Conservation (phyloP, 2,329 filamentous ascomycete species). For the Herpotrichia juniperi region DNA sequence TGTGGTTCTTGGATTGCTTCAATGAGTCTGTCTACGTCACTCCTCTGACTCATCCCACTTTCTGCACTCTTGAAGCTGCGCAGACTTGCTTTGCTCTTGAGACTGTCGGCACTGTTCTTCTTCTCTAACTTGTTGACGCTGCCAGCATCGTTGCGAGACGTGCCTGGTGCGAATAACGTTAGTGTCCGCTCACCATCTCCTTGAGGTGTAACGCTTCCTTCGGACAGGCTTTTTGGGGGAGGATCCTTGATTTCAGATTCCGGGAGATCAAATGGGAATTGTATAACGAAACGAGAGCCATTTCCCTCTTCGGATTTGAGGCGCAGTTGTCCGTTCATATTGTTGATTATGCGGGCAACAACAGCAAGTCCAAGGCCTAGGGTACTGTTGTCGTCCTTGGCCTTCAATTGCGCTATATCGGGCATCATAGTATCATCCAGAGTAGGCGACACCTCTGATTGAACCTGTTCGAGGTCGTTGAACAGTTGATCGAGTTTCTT, state of each 20-base stretch:
- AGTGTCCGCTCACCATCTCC: conserved; percentile 58
- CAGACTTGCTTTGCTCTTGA: conserved; percentile 57
- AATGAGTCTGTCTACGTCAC: conserved; percentile 73
- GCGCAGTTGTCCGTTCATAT: conserved; percentile 86
- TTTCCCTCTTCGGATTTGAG: conserved; percentile 83
- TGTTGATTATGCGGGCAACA: conserved; percentile 84
- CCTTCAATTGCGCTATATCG: conserved; percentile 36
- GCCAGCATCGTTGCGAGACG: conserved; percentile 30
- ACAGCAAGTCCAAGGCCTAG: conserved; percentile 85
- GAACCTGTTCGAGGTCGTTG: conserved; percentile 69
- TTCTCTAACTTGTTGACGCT: conserved; percentile 16
- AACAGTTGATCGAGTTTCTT: conserved; percentile 66
- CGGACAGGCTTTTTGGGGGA: conserved; percentile 13
- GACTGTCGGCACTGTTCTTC: conserved; percentile 49
- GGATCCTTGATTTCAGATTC: conserved; percentile 32
- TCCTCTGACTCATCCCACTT: conserved; percentile 54
- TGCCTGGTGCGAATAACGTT: conserved; percentile 59
- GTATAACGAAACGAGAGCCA: conserved; percentile 81
- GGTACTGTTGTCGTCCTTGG: conserved; percentile 52
- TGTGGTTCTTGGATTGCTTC: conserved; percentile 71
- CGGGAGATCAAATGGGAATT: conserved; percentile 75
- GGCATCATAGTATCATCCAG: conserved; percentile 40
- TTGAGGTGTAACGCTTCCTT: conserved; percentile 29
- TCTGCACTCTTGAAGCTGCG: conserved; percentile 50
- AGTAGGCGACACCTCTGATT: conserved; percentile 33